Conservation (phyloP, 1,139 yeast genomes). For the Pichia sp. region DNA sequence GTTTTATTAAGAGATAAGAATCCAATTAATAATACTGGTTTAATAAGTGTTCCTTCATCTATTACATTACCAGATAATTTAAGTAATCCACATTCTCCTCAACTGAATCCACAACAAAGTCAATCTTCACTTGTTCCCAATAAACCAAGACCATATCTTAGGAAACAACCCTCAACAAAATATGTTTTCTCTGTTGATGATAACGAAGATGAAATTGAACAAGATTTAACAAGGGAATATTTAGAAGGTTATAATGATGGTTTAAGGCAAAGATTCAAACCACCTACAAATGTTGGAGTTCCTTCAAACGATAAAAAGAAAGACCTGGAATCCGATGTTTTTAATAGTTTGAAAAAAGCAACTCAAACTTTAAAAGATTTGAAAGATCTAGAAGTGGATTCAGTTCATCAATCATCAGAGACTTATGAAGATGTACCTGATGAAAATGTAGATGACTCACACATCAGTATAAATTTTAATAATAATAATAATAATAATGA, state of each 20-base stretch:
- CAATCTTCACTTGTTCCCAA: conserved; percentile 7
- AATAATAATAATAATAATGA: background rate
- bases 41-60: background rate
- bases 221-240: conserved; percentile 55
- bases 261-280: conserved; percentile 34
- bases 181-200: conserved; percentile 69
- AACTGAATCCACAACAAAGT: conserved; percentile 10
- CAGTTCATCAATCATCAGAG: conserved; percentile 10
- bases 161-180: conserved; percentile 26
- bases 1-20: conserved; percentile 26
- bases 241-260: conserved; percentile 72
- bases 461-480: background rate
- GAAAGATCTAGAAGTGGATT: conserved; percentile 24
- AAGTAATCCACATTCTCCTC: conserved; percentile 12
- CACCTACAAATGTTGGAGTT: conserved; percentile 10
- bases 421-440: background rate
- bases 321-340: conserved; percentile 25
- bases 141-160: conserved; percentile 22
- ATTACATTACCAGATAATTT: conserved; percentile 3
- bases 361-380: conserved; percentile 22
- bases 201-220: conserved; percentile 57
- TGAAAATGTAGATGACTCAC: background rate
- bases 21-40: background rate
- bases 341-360: conserved; percentile 20
- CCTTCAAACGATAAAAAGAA: conserved; percentile 13